A percentile compares a stretch with the other conserved stretches of the same genome.
These are phyloP conservation scores for Russula sp. DNA, from an alignment of 768 basidiomycete species.

Conservation along the genomic window DNA sequence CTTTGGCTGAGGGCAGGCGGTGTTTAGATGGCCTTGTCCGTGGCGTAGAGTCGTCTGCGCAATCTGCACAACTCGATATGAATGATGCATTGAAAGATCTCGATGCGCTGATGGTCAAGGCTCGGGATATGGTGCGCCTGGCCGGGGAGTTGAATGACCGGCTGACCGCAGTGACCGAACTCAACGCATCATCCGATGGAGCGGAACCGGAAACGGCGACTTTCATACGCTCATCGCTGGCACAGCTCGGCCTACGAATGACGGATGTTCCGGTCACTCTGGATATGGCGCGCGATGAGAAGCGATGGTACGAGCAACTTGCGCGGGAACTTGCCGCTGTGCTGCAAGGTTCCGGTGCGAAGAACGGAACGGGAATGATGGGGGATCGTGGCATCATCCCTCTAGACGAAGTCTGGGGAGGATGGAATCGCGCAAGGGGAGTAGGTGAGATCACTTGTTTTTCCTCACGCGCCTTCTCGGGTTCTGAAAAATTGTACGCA, in stretches of 20 bases:
- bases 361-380: constrained; percentile 63
- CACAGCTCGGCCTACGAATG: constrained; percentile 84
- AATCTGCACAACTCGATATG: constrained; percentile 62
- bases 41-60: constrained; percentile 64
- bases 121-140: constrained; percentile 87
- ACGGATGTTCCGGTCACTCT: constrained; percentile 76
- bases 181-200: constrained; percentile 29
- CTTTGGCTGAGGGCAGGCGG: not conserved
- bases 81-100: constrained; percentile 79
- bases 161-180: constrained; percentile 45
- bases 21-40: constrained; percentile 75
- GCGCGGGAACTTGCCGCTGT: constrained; percentile 78
- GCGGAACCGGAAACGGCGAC: constrained; percentile 78
- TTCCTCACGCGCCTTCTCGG: not conserved
- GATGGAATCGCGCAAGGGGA: constrained; percentile 91
- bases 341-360: constrained; percentile 49
- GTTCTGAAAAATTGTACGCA: not conserved
- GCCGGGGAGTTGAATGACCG: constrained; percentile 86
- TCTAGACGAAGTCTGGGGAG: constrained; percentile 91
- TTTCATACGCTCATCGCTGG: constrained; percentile 83
- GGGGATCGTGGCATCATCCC: constrained; percentile 74
- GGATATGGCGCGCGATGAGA: constrained; percentile 85
- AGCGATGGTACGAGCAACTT: constrained; percentile 73
- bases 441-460: constrained; percentile 56
- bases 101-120: constrained; percentile 86